phyloP scores from a whole-genome alignment of 1,284 basidiomycete genomes.

The Flammula alnicola region DNA sequence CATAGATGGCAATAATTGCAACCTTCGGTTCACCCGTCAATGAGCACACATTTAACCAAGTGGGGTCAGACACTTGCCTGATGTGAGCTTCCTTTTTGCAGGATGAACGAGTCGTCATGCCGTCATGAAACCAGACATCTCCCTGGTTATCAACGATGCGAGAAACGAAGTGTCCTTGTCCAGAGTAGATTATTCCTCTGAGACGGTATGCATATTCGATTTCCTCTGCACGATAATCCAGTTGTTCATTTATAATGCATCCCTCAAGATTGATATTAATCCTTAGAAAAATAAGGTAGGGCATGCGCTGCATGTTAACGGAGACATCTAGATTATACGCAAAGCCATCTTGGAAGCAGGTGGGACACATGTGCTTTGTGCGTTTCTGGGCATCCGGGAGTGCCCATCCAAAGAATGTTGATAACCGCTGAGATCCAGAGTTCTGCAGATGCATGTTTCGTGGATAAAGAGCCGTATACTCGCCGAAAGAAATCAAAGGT shows the following conservation, averaged over 20 bases:
- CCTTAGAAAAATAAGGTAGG: neutral
- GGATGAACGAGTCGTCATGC: slow-evolving; percentile 6
- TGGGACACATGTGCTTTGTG: neutral
- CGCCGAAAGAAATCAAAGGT: too few relatives aligned
- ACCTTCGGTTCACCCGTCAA: neutral
- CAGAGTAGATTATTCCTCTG: slow-evolving; percentile 21
- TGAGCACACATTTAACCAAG: neutral
- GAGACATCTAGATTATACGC: neutral
- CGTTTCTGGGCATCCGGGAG: neutral
- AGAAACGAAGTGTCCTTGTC: slow-evolving; percentile 18
- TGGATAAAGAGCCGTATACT: too few relatives aligned
- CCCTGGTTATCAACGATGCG: slow-evolving; percentile 12
- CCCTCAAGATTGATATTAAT: neutral
- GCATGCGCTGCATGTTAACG: neutral
- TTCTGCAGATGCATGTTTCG: too few relatives aligned
- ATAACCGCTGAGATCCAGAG: too few relatives aligned
- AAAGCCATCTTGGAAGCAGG: neutral
- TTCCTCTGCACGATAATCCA: neutral
- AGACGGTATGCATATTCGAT: neutral
- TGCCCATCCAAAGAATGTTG: too few relatives aligned
- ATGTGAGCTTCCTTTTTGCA: neutral
- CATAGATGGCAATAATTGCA: neutral
- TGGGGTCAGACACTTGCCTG: neutral
- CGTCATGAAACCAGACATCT: slow-evolving; percentile 25
- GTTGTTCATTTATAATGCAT: neutral